Base-by-base conservation (phyloP, 2,329 filamentous ascomycete species). In the Phialemonium atrogriseum region DNA sequence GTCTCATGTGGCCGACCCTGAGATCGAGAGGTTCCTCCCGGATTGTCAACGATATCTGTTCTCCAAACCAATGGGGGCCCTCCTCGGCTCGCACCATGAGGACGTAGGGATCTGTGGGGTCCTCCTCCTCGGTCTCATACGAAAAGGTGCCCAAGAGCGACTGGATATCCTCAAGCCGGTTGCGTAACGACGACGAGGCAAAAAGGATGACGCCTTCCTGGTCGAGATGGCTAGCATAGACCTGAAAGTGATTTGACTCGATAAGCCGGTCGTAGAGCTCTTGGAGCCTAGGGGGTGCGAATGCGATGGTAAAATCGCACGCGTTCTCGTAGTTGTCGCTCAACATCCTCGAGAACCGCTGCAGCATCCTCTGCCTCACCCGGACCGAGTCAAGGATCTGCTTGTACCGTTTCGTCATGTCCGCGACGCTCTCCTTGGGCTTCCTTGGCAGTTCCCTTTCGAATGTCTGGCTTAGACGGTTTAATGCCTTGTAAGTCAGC, bases 341-440 rank as follows among this genome's bases (percentile, higher is more conserved):
- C 33, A 98, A 60, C 52, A 94, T 85, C 43, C 87, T 77, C 12
- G 85, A 91, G 58, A 96, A 96, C 38, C 91, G 84, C 53, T 96
- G 94, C 41, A 98, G 69, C 73, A 96, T 96, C 56, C 91, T 76
- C 58, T 98, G 91, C 14, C 91, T 78, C 35, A 96, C 88, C 48
- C 91, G 86, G 14, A 96, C 93, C 1, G 91, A 96, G 55, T 98
- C 91, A 3, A 98, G 65, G 41, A 88, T 87, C 39, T 86, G 82
- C 60, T 95, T 96, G 66, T 96, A 98, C 27, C 91, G 77, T 62
- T 94, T 95, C 56, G 91, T 93, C 82, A 95, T 94, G 41, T 95
- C 89, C 7, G 76, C 64, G 1, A 80, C 76, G 35, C 80, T 82
- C 58, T 96, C 88, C 45, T 87, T 86, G 2, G 84, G 80, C 45